phyloP scores from a whole-genome alignment of 257 asterid genomes.

The Knoxia roxburghii region DNA sequence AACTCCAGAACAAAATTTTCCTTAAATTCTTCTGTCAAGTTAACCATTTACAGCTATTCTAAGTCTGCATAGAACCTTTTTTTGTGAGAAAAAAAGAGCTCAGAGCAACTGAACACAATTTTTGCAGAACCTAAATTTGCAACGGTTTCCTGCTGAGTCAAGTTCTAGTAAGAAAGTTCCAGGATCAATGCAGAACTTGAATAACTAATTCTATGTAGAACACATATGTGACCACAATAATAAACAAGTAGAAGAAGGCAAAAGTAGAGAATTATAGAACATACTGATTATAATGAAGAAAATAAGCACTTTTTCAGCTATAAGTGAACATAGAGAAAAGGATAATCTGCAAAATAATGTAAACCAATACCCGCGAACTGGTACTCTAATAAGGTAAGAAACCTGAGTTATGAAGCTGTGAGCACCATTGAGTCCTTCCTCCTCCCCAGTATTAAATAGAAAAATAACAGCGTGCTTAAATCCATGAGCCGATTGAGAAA shows the following conservation, averaged over 20 bases:
- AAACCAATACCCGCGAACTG: not conserved
- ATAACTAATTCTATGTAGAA: not conserved
- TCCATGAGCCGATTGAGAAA: constrained; percentile 98
- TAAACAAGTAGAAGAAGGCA: not conserved
- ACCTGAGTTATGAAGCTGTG: constrained; percentile 99
- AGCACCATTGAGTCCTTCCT: constrained; percentile 97
- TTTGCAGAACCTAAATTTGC: not conserved
- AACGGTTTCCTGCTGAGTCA: not conserved
- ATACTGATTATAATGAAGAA: not conserved
- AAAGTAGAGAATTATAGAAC: not conserved
- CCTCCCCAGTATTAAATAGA: constrained; percentile 95
- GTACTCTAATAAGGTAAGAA: constrained; percentile 16
- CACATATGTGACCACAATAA: not conserved
- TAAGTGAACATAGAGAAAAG: not conserved
- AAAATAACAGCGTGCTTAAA: constrained; percentile 79
- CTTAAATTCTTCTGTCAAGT: not conserved
- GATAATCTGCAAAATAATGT: not conserved
- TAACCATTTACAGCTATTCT: not conserved
- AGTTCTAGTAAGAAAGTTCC: not conserved
- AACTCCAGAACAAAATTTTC: not conserved
- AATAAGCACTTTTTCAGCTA: not conserved
- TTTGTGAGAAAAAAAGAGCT: not conserved
- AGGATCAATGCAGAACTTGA: not conserved
- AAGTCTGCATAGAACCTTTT: constrained; percentile 1
- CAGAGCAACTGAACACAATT: not conserved